These are phyloP conservation scores for Crithidia acanthocephali DNA, from an alignment of 208 protist genomes.

Conservation along the genomic window DNA sequence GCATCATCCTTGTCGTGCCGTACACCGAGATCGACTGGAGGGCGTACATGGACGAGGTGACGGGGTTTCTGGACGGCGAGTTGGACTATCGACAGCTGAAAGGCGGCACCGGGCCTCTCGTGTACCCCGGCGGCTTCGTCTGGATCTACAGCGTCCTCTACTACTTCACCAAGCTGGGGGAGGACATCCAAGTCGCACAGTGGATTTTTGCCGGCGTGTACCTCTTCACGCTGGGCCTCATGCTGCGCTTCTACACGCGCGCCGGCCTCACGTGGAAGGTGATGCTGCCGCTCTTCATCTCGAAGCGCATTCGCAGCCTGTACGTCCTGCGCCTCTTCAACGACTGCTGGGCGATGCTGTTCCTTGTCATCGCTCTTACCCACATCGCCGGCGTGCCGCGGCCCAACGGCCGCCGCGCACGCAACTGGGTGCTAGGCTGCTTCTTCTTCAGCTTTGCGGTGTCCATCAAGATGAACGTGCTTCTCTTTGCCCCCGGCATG, in stretches of 20 bases:
- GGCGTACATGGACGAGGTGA: constrained; percentile 92
- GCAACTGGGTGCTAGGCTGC: constrained; percentile 62
- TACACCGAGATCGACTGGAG: constrained; percentile 93
- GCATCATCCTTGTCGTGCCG: constrained; percentile 43
- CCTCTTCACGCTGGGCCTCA: constrained; percentile 47
- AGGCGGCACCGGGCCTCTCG: constrained; percentile 84
- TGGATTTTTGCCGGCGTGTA: constrained; percentile 82
- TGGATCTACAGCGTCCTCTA: constrained; percentile 87
- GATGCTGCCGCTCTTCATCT: constrained; percentile 64
- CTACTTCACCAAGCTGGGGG: constrained; percentile 74
- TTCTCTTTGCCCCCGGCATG: constrained; percentile 94
- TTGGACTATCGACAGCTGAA: constrained; percentile 81
- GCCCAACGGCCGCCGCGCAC: constrained; percentile 18
- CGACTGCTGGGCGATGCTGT: constrained; percentile 87
- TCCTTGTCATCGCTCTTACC: constrained; percentile 72
- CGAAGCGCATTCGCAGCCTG: constrained; percentile 82
- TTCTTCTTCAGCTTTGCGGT: constrained; percentile 86
- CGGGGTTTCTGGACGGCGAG: constrained; percentile 72
- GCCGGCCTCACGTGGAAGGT: constrained; percentile 38
- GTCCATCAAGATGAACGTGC: constrained; percentile 97
- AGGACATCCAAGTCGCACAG: constrained; percentile 70
- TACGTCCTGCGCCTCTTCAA: constrained; percentile 92
- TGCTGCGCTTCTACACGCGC: constrained; percentile 52
- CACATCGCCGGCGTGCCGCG: constrained; percentile 35
- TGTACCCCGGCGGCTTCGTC: constrained; percentile 92